Evolutionary conservation across 768 basidiomycete genomes (phyloP), one percentile per base, ranked within the genome.

Genomic region (Rubroboletus pulcherrimus): DNA sequence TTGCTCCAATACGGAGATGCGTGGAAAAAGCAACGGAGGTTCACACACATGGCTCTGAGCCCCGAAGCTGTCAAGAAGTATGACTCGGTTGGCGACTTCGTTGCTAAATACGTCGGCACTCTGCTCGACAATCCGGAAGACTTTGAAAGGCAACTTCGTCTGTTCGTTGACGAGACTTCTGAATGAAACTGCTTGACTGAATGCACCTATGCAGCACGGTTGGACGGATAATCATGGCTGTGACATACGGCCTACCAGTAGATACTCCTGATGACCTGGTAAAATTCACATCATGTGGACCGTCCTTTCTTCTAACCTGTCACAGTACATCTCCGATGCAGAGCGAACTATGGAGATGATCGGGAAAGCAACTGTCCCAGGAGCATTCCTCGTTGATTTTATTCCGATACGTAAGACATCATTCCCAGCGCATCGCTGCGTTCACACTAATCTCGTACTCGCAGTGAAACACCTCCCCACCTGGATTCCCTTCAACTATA

Each of bases 61-160:
- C 55, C 66, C 1, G 51, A 53, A 17, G 67, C 71, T 0, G 66
- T 73, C n/a, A 63, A 63, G 44, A 65, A 70, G 45, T 77, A 75
- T 35, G 56, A 67, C n/a, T 29, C 26, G 0, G 49, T 73, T 8
- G 74, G 73, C 37, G 67, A 74, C 53, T 60, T 66, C 17, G 55
- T 68, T 17, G 58, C 59, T 1, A 53, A 63, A 47, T 60, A 66
- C 38, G 40, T 61, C 15, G 17, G 53, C 29, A 49, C 21, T 19
- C 30, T 71, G 14, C 8, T 63, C 24, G 49, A 59, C 3, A 19
- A 49, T 3, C 66, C 66, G 8, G 21, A 52, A 7, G 55, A 56
- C 29, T 70, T 70, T 41, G 54, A 58, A 19, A 53, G 53, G 14
- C 60, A 68, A 46, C 52, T 69, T 35, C 58, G 64, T 42, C 43